A percentile compares a stretch with the other conserved stretches of the same genome.
phyloP scores from a whole-genome alignment of 192 early-diverging fungal species.

The Backusella psychrophila region DNA sequence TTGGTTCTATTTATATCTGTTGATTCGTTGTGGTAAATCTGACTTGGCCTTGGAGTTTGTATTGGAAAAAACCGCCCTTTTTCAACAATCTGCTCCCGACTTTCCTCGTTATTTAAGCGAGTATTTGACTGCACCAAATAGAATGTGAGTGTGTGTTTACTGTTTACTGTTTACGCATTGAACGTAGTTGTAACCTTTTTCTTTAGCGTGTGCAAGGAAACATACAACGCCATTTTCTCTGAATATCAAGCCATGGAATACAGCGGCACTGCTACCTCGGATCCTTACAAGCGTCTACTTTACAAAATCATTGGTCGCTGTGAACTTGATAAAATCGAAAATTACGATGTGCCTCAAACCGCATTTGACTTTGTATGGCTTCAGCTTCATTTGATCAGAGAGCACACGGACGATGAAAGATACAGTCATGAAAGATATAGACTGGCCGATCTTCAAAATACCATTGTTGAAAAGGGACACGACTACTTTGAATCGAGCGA shows the following conservation, averaged over 20 bases:
- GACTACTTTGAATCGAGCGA: constrained; percentile 72
- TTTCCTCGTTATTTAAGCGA: constrained; percentile 75
- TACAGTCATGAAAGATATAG: constrained; percentile 57
- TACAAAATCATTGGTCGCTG: constrained; percentile 90
- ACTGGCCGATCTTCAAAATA: constrained; percentile 64
- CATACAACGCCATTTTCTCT: constrained; percentile 54
- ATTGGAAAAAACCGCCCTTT: constrained; percentile 49
- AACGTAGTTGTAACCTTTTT: too few relatives aligned
- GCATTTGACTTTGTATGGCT: constrained; percentile 96
- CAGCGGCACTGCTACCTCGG: constrained; percentile 50
- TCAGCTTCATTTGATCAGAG: constrained; percentile 61
- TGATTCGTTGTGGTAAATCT: constrained; percentile 72
- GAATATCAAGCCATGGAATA: constrained; percentile 51
- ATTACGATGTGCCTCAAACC: constrained; percentile 63
- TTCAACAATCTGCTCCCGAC: constrained; percentile 50
- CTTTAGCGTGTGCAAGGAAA: constrained; percentile 30
- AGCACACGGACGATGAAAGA: constrained; percentile 43
- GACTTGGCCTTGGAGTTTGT: constrained; percentile 71
- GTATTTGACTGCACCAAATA: constrained; percentile 36
- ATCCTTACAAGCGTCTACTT: constrained; percentile 88
- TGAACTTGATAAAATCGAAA: constrained; percentile 68
- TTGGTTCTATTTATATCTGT: constrained; percentile 86
- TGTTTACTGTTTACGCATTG: constrained; percentile 9
- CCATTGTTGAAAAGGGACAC: constrained; percentile 69
- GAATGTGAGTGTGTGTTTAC: constrained; percentile 23